Base-by-base conservation (phyloP, 257 asterid genomes). In the Solanum megistacrolobum region DNA sequence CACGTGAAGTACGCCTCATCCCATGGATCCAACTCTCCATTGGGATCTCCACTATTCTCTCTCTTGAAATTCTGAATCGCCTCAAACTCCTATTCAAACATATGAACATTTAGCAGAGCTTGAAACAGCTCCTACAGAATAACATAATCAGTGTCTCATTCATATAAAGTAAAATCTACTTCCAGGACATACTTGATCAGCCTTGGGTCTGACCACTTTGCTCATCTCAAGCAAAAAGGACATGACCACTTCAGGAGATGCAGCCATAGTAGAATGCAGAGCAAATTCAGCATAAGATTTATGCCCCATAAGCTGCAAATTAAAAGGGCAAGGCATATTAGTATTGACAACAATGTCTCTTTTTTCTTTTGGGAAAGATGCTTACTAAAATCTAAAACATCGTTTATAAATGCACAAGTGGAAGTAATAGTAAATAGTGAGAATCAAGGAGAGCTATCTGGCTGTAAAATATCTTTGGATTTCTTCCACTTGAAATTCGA, bases 1-100 rank as follows among this genome's bases (percentile, higher is more conserved):
- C 95, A 90, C 2, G 99, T 92, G 89, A 88, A 95, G 90, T 96
- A 95, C 84, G 98, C 90, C 93, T 95, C 99, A 89, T 97, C 99
- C 99, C 99, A 97, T 12, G 99, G 99, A 89, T 96, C 96, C 92
- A 97, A 91, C 88, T 93, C 96, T 86, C 90, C 94, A 87, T 86
- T 87, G 39, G 87, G 88, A 83, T 87, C 92, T 48, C 93, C 93
- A 83, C 35, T 71, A 83, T 83, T 93, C 69, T 87, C 92, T 90
- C 91, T 91, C 94, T 95, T 97, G 91, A 95, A 95, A 72, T 92
- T 90, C 93, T 86, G 87, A 76, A 97, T 93, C 75, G 91, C 92
- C 92, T 91, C 92, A 84, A 92, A 93, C 92, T 97, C 99, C 99
- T 97, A 92, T 76, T 68, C 58, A 87, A 83, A 90, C 65, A 52